A percentile compares a stretch with the other conserved stretches of the same genome.
phyloP scores from a whole-genome alignment of 1,139 yeast species.

The Saccharomycopsis hybrid region DNA sequence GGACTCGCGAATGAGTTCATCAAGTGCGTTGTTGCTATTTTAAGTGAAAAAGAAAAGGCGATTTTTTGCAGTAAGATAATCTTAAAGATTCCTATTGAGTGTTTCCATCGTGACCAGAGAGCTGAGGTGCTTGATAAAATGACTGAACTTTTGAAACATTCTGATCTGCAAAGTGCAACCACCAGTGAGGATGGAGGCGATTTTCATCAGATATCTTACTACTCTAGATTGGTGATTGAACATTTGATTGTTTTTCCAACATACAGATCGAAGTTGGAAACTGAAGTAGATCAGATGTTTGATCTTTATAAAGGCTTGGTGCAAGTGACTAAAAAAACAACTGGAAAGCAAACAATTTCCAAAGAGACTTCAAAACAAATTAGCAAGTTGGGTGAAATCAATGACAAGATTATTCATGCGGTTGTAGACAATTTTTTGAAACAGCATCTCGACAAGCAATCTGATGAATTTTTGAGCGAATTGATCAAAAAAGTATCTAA shows the following conservation, averaged over 20 bases:
- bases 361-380: neutral
- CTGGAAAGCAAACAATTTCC: neutral
- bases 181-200: neutral
- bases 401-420: neutral
- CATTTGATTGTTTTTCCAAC: slow-evolving; percentile 12
- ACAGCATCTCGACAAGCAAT: slow-evolving; percentile 4
- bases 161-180: neutral
- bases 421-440: slow-evolving; percentile 2
- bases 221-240: neutral
- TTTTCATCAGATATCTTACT: too few relatives aligned
- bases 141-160: neutral
- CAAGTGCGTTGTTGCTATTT: neutral
- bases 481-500: neutral
- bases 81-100: slow-evolving; percentile 12
- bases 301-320: neutral
- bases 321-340: neutral
- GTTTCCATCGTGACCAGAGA: slow-evolving; percentile 5
- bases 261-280: slow-evolving; percentile 8
- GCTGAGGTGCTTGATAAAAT: slow-evolving; percentile 6
- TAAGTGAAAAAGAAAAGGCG: neutral
- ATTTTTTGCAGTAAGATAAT: neutral
- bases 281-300: neutral
- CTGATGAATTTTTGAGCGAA: neutral
- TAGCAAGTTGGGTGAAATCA: neutral
- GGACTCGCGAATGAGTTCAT: slow-evolving; percentile 4